phyloP scores from a whole-genome alignment of 2,329 filamentous ascomycete species.

The Aspergillaceae sp. region DNA sequence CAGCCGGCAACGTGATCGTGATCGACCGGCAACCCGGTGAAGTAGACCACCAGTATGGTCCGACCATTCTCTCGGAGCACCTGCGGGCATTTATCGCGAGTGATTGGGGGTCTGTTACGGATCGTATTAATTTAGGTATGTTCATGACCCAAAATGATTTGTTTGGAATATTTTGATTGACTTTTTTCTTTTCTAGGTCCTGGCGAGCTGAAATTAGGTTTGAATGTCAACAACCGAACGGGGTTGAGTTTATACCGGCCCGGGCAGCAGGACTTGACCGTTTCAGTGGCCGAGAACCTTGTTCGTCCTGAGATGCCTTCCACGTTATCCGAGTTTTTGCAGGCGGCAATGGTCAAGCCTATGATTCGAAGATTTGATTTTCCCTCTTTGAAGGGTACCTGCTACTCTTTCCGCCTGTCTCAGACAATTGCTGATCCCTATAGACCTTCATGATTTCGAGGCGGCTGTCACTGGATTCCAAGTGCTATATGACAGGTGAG shows the following conservation, averaged over 20 bases:
- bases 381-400: constrained; percentile 41
- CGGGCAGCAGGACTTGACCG: constrained; percentile 66
- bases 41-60: constrained; percentile 48
- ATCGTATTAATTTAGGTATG: constrained; percentile 67
- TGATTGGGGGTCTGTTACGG: constrained; percentile 67
- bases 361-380: constrained; percentile 68
- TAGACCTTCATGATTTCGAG: constrained; percentile 71
- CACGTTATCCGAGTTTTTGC: constrained; percentile 56
- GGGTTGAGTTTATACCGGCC: constrained; percentile 61
- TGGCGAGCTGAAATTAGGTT: constrained; percentile 60
- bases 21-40: constrained; percentile 60
- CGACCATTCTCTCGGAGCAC: constrained; percentile 66
- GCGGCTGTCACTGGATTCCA: constrained; percentile 68
- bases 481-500: constrained; percentile 47
- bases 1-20: constrained; percentile 39
- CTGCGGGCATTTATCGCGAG: constrained; percentile 68
- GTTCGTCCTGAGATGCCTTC: constrained; percentile 53
- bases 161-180: background rate
- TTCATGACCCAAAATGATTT: background rate
- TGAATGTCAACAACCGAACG: constrained; percentile 55
- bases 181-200: constrained; percentile 37
- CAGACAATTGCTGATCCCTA: constrained; percentile 7
- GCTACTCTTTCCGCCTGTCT: background rate
- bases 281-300: constrained; percentile 63
- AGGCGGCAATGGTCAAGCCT: constrained; percentile 46